Conservation (phyloP, 306 rosid species). For the Purshia tridentata region DNA sequence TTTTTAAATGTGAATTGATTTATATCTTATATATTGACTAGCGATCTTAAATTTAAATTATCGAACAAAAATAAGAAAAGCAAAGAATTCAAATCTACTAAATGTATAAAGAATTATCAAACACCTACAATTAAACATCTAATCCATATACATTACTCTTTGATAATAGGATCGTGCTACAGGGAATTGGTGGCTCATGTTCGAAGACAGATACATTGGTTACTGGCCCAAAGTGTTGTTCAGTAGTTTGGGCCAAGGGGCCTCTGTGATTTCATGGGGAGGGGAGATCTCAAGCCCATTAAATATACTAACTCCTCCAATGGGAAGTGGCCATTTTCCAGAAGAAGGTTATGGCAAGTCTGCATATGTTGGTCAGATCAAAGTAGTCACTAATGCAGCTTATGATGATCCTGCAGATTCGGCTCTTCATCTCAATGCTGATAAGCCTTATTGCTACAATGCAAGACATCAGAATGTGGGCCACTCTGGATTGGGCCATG, state of each 20-base stretch:
- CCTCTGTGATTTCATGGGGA: slow-evolving; percentile 17
- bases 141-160: background rate
- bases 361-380: slow-evolving; percentile 22
- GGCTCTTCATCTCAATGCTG: background rate
- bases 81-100: too few relatives aligned
- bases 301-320: slow-evolving; percentile 8
- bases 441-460: slow-evolving; percentile 16
- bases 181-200: slow-evolving; percentile 26
- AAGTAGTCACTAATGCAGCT: background rate
- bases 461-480: background rate
- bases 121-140: too few relatives aligned
- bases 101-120: too few relatives aligned
- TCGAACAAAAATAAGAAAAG: too few relatives aligned
- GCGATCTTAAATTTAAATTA: too few relatives aligned
- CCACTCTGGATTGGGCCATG: background rate
- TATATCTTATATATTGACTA: too few relatives aligned
- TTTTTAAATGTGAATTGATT: too few relatives aligned
- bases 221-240: slow-evolving; percentile 23
- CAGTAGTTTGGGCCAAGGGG: slow-evolving; percentile 2
- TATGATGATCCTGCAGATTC: background rate
- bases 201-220: slow-evolving; percentile 21
- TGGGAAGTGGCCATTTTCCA: slow-evolving; percentile 34
- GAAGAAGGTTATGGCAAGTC: slow-evolving; percentile 19
- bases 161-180: slow-evolving; percentile 4
- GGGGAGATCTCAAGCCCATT: slow-evolving; percentile 22